A percentile compares a stretch with the other conserved stretches of the same genome.
Evolutionary conservation across 1,139 yeast genomes (phyloP).

Genomic region (Geotrichum europaeum): DNA sequence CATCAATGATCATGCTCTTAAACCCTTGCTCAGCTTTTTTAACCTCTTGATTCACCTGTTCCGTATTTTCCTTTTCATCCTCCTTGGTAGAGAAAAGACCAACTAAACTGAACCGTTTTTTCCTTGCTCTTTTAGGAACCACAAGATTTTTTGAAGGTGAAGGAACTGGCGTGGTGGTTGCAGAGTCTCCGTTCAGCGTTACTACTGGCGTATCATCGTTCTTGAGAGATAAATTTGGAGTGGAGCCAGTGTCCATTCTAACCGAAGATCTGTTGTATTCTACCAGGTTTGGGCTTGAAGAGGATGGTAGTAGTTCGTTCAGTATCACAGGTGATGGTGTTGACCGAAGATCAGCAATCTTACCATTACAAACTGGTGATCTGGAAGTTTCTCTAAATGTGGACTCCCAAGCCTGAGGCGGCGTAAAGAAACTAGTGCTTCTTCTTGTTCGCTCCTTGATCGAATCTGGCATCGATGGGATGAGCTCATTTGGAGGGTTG

Average conservation of each 20-base stretch:
- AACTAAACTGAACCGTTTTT: constrained; percentile 5
- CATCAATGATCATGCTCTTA: neutral
- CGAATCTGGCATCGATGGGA: neutral
- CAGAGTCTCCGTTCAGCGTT: neutral
- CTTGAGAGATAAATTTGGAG: neutral
- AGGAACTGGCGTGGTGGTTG: neutral
- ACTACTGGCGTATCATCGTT: neutral
- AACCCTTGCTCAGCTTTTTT: neutral
- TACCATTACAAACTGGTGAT: neutral
- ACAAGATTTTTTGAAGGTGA: neutral
- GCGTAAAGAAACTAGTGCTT: neutral
- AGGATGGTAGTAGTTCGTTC: neutral
- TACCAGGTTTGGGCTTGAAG: neutral
- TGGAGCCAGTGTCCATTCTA: neutral
- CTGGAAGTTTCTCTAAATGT: neutral
- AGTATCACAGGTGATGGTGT: neutral
- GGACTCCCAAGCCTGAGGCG: neutral
- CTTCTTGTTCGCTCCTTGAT: neutral
- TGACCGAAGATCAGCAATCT: neutral
- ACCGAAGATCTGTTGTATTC: neutral
- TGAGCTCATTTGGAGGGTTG: neutral
- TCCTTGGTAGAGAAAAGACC: neutral
- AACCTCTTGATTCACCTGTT: neutral
- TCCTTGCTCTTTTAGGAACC: neutral
- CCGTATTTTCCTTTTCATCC: neutral